These are phyloP conservation scores for Lactuca sativa DNA, from an alignment of 129 eudicot genomes.

Conservation along the genomic window DNA sequence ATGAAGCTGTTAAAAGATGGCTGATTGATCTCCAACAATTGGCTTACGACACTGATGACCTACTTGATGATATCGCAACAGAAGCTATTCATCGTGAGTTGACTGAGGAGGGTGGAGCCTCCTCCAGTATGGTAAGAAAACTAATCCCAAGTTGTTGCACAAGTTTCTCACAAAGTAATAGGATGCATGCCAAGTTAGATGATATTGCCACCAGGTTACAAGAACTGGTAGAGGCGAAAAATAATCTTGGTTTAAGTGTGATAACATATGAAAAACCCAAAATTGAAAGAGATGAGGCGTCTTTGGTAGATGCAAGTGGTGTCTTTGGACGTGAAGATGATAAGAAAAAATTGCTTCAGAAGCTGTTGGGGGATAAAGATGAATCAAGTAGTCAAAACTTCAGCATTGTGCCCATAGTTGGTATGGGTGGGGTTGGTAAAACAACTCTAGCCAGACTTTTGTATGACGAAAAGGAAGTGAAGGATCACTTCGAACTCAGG, in stretches of 20 bases:
- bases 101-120: background rate
- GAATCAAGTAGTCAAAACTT: slow-evolving; percentile 1
- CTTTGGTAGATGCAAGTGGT: slow-evolving; percentile 33
- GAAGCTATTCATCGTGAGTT: background rate
- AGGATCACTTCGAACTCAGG: no score
- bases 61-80: background rate
- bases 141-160: slow-evolving; percentile 8
- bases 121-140: background rate
- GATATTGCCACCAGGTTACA: no score
- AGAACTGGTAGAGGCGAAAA: no score
- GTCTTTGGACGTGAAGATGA: slow-evolving; percentile 34
- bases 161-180: background rate
- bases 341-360: slow-evolving; percentile 20
- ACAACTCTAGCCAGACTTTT: no score
- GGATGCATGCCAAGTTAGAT: no score
- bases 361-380: slow-evolving; percentile 21
- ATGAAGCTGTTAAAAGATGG: no score
- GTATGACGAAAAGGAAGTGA: no score
- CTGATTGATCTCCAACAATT: no score
- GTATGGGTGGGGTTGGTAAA: background rate
- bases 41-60: no score
- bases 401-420: slow-evolving; percentile 38
- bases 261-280: background rate
- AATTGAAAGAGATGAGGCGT: background rate
- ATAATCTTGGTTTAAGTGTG: background rate